Conservation (phyloP, 805 yeast species). For the Ogataea populi-albae region DNA sequence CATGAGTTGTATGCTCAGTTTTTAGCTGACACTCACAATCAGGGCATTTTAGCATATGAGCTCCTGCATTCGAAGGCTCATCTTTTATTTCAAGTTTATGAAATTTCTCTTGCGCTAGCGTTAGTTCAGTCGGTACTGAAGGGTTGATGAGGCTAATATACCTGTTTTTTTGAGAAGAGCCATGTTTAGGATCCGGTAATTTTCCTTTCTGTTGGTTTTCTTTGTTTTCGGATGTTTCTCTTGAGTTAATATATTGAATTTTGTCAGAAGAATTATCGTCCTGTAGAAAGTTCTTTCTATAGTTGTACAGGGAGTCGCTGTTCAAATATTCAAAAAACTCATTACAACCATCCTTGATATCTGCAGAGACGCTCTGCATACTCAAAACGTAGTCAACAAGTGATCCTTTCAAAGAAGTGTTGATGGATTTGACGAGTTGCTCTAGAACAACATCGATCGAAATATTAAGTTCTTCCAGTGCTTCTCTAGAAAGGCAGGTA, state of each 20-base stretch:
- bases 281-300: slow-evolving; percentile 17
- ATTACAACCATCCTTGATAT: slow-evolving; percentile 29
- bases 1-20: slow-evolving; percentile 18
- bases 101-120: slow-evolving; percentile 9
- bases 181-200: slow-evolving; percentile 8
- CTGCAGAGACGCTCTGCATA: slow-evolving; percentile 31
- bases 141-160: slow-evolving; percentile 16
- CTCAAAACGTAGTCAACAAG: slow-evolving; percentile 41
- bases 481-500: slow-evolving; percentile 45
- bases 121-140: slow-evolving; percentile 12
- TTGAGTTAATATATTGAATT: slow-evolving; percentile 17
- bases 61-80: slow-evolving; percentile 5
- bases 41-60: slow-evolving; percentile 14
- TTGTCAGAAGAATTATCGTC: slow-evolving; percentile 18
- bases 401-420: slow-evolving; percentile 42
- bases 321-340: slow-evolving; percentile 28
- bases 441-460: slow-evolving; percentile 51
- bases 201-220: slow-evolving; percentile 16
- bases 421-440: slow-evolving; percentile 48
- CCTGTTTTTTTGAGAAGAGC: slow-evolving; percentile 15
- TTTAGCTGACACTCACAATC: slow-evolving; percentile 17
- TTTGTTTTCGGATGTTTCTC: slow-evolving; percentile 19
- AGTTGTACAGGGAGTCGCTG: slow-evolving; percentile 19
- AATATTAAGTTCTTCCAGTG: slow-evolving; percentile 48
- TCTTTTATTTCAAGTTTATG: slow-evolving; percentile 8